These are phyloP conservation scores for Casuarina equisetifolia DNA, from an alignment of 306 rosid species.

Conservation along the genomic window DNA sequence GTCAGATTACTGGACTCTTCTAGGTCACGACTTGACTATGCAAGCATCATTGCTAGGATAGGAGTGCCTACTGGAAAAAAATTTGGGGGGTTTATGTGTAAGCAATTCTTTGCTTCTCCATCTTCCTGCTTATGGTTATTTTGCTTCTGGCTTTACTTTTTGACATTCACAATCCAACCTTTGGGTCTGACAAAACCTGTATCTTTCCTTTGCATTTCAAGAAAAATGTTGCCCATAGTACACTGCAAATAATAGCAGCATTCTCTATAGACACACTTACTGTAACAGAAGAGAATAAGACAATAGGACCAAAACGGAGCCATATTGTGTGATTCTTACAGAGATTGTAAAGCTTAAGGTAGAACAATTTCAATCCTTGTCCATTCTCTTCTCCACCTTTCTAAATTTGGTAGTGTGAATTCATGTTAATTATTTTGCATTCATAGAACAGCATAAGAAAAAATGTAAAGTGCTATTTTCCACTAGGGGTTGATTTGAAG, in stretches of 20 bases:
- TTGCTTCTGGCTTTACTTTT: not conserved
- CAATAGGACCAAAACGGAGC: too few relatives aligned
- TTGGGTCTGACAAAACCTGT: not conserved
- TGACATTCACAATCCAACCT: not conserved
- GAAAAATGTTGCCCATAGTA: not conserved
- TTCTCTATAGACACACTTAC: too few relatives aligned
- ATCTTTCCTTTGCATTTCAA: not conserved
- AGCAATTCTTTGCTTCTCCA: not conserved
- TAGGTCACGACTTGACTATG: conserved; percentile 2
- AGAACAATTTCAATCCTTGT: too few relatives aligned
- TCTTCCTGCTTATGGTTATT: not conserved
- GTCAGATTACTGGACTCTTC: not conserved
- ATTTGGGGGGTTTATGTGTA: not conserved
- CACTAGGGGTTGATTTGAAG: not conserved
- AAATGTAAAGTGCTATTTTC: not conserved
- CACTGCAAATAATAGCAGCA: not conserved
- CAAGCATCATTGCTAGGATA: not conserved
- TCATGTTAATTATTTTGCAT: not conserved
- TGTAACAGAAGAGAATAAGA: too few relatives aligned
- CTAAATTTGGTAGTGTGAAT: not conserved
- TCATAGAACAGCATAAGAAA: conserved; percentile 1
- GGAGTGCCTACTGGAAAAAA: not conserved
- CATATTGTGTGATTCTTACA: too few relatives aligned
- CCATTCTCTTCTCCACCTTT: too few relatives aligned
- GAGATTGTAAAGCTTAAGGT: too few relatives aligned